phyloP scores from a whole-genome alignment of 2,329 filamentous ascomycete species.

The Arachnomyces sp. region DNA sequence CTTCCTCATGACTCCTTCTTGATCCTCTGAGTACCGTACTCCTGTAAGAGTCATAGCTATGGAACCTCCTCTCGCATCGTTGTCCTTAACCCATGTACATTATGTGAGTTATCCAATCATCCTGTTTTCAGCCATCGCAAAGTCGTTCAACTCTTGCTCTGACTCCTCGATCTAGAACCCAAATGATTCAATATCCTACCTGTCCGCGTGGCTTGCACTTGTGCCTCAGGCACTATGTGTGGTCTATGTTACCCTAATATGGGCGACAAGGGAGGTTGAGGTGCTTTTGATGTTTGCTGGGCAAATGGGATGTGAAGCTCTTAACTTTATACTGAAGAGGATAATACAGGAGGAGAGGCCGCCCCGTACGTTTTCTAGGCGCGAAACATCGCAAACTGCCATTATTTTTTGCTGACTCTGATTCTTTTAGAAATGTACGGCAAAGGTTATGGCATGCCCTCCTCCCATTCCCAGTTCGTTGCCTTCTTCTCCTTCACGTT shows the following conservation, averaged over 20 bases:
- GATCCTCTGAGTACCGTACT: background rate
- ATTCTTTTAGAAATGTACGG: constrained; percentile 55
- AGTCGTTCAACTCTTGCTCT: background rate
- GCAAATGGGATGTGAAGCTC: constrained; percentile 80
- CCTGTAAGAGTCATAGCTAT: background rate
- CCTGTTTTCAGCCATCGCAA: background rate
- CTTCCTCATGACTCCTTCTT: too few species aligned
- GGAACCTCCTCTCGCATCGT: constrained; percentile 62
- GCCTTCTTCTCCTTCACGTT: constrained; percentile 83
- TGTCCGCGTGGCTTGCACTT: constrained; percentile 89
- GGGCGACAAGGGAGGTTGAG: constrained; percentile 84
- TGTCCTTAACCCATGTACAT: constrained; percentile 92
- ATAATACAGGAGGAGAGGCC: constrained; percentile 89
- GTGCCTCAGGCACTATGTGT: constrained; percentile 86
- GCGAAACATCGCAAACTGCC: background rate
- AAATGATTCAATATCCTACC: constrained; percentile 69
- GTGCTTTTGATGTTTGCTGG: constrained; percentile 83
- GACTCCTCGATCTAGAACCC: constrained; percentile 57
- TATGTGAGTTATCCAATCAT: constrained; percentile 59
- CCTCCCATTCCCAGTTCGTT: constrained; percentile 90
- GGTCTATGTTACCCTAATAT: constrained; percentile 80
- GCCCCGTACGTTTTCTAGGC: constrained; percentile 47
- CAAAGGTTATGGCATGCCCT: constrained; percentile 97
- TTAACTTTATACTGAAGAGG: constrained; percentile 85
- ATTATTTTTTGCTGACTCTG: constrained; percentile 3